Conservation (phyloP, 495 filamentous ascomycete species). For the Annulohypoxylon moriforme region DNA sequence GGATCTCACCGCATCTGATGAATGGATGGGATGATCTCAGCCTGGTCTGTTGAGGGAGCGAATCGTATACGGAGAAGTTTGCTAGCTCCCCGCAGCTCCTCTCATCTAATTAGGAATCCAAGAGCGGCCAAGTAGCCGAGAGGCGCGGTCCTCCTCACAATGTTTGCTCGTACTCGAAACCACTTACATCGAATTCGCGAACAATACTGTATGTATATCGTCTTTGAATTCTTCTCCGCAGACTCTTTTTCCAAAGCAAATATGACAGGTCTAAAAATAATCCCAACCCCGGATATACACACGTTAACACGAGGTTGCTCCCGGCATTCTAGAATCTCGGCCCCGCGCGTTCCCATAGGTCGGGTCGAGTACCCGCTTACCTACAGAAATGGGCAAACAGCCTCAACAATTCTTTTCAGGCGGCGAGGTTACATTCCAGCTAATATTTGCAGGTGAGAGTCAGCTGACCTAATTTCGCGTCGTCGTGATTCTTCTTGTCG, state of each 20-base stretch:
- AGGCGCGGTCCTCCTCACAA: background rate
- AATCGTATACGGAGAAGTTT: background rate
- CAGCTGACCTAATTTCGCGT: constrained; percentile 19
- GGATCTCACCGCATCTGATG: background rate
- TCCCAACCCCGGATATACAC: constrained; percentile 11
- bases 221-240: background rate
- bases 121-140: background rate
- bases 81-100: background rate
- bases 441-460: background rate
- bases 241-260: background rate
- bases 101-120: background rate
- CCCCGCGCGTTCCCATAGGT: constrained; percentile 11
- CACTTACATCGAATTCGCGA: background rate
- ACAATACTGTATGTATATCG: too few species aligned
- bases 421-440: constrained; percentile 2
- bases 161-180: background rate
- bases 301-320: background rate
- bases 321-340: constrained; percentile 12
- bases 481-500: background rate
- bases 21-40: background rate
- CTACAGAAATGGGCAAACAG: constrained; percentile 14
- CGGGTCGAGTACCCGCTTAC: constrained; percentile 15
- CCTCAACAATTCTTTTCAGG: constrained; percentile 14
- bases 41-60: background rate
- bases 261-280: constrained; percentile 22